Percentiles rank a stretch among this genome's conserved stretches.
Evolutionary conservation across 1,284 basidiomycete genomes (phyloP).

Genomic region (Rhodotorula sp.): DNA sequence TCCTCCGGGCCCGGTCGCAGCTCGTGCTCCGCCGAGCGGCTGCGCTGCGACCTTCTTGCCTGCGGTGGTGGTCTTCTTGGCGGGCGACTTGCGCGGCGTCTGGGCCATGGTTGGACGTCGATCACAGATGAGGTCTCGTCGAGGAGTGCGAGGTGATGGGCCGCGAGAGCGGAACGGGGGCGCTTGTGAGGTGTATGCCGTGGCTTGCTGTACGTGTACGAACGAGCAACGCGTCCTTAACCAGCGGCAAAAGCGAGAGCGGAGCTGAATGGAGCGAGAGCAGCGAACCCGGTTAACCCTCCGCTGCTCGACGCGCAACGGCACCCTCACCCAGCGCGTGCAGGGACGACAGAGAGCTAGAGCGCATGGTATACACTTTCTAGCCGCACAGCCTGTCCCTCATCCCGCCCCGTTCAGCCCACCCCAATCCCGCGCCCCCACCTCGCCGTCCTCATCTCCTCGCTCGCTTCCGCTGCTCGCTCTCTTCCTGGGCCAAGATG

Average conservation of each 20-base stretch:
- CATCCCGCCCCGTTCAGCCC: neutral
- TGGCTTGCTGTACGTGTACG: neutral
- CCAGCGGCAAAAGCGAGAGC: too few relatives aligned
- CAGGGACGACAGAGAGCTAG: neutral
- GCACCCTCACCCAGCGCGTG: neutral
- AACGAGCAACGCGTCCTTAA: too few relatives aligned
- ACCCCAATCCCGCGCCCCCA: too few relatives aligned
- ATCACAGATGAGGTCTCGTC: constrained; percentile 9
- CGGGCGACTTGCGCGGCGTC: neutral
- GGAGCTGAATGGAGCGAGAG: too few relatives aligned
- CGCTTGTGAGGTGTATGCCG: neutral
- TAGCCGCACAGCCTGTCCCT: neutral
- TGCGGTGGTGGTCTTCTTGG: constrained; percentile 2
- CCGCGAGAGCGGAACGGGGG: neutral
- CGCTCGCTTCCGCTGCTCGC: neutral
- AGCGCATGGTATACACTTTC: neutral
- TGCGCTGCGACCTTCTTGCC: neutral
- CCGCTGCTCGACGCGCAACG: neutral
- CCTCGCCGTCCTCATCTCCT: neutral
- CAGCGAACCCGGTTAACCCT: too few relatives aligned
- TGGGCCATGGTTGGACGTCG: constrained; percentile 9
- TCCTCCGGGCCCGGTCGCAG: neutral
- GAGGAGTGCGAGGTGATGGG: neutral
- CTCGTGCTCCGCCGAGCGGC: neutral
- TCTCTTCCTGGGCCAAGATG: neutral